A percentile compares a stretch with the other conserved stretches of the same genome.
These are phyloP conservation scores for Bisporella sp. DNA, from an alignment of 2,329 filamentous ascomycete species.

Conservation along the genomic window DNA sequence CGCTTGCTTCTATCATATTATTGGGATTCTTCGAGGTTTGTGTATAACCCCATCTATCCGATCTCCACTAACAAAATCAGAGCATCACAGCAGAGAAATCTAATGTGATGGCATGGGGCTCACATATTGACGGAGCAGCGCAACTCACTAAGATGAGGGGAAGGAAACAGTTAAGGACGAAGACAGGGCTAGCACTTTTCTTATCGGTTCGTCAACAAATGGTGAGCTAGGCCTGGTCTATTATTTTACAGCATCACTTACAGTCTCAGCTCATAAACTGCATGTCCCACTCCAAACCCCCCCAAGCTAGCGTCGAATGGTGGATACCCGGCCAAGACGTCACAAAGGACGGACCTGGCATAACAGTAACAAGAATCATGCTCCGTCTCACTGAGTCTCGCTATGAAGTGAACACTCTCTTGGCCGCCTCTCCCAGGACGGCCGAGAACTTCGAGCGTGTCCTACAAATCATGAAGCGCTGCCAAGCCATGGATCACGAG, in stretches of 20 bases:
- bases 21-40: conserved; percentile 51
- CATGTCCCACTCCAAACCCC: conserved; percentile 44
- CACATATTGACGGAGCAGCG: conserved; percentile 58
- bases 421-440: conserved; percentile 39
- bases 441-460: conserved; percentile 44
- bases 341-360: conserved; percentile 39
- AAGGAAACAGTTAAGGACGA: conserved; percentile 45
- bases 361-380: conserved; percentile 36
- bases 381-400: conserved; percentile 50
- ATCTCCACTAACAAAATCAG: conserved; percentile 18
- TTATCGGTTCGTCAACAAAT: conserved; percentile 54
- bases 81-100: conserved; percentile 44
- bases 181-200: conserved; percentile 48
- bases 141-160: conserved; percentile 52
- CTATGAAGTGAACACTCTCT: conserved; percentile 43
- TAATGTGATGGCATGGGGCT: conserved; percentile 52
- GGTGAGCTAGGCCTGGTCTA: conserved; percentile 31
- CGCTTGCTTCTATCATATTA: conserved; percentile 51
- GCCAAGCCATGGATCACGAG: conserved; percentile 45
- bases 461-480: conserved; percentile 43
- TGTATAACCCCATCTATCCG: too few relatives aligned
- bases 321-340: conserved; percentile 46
- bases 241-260: conserved; percentile 39
- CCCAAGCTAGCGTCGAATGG: conserved; percentile 49
- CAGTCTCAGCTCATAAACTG: conserved; percentile 49